These are phyloP conservation scores for Dichotomocladium elegans DNA, from an alignment of 371 early-diverging fungal species.

Conservation along the genomic window DNA sequence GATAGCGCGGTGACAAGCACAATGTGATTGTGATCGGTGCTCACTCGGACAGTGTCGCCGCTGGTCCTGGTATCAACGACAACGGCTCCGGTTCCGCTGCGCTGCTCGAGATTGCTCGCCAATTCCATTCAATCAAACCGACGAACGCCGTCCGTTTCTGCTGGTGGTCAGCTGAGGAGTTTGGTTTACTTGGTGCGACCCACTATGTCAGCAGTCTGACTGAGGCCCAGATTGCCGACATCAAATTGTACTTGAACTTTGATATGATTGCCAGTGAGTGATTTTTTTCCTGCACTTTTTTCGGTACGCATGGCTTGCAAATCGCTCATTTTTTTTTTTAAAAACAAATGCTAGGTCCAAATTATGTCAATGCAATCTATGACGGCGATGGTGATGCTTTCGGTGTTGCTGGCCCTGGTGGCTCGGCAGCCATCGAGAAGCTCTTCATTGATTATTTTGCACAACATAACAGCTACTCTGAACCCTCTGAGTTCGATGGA, in stretches of 20 bases:
- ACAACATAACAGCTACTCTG: conserved; percentile 26
- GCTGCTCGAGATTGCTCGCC: conserved; percentile 55
- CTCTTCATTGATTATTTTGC: conserved; percentile 56
- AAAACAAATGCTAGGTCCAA: no score
- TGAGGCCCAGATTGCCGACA: conserved; percentile 28
- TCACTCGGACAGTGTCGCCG: conserved; percentile 55
- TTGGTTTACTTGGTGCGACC: conserved; percentile 68
- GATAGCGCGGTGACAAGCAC: conserved; percentile 9
- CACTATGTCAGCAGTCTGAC: conserved; percentile 42
- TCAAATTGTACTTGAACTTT: conserved; percentile 65
- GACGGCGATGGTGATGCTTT: conserved; percentile 28
- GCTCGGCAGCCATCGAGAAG: conserved; percentile 47
- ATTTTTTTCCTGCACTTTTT: background rate
- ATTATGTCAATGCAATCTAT: conserved; percentile 53
- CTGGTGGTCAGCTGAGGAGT: conserved; percentile 79
- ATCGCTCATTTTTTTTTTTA: background rate
- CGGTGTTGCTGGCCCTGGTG: conserved; percentile 20
- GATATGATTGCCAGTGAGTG: conserved; percentile 74
- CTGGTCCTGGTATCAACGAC: conserved; percentile 67
- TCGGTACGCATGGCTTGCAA: background rate
- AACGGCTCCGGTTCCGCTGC: conserved; percentile 68
- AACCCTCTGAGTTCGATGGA: conserved; percentile 26
- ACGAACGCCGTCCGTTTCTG: conserved; percentile 38
- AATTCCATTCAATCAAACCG: background rate
- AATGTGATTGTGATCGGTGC: conserved; percentile 17